Conservation (phyloP, 306 rosid genomes). For the Macrotyloma uniflorum region DNA sequence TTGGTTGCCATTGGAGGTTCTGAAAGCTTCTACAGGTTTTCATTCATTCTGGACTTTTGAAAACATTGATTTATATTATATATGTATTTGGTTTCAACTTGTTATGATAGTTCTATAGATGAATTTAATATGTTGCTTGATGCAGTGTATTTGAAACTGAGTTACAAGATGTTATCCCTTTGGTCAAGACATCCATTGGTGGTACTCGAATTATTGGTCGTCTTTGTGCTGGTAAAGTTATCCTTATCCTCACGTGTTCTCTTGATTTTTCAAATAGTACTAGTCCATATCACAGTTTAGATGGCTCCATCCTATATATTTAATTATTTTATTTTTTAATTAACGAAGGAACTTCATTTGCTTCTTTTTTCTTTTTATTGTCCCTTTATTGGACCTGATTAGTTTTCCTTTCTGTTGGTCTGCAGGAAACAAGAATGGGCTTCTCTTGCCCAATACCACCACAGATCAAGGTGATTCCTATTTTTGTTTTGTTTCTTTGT, state of each 20-base stretch:
- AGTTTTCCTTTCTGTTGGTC: constrained; percentile 7
- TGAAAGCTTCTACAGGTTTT: constrained; percentile 84
- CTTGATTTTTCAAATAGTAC: not conserved
- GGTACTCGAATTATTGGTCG: constrained; percentile 95
- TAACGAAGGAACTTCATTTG: not conserved
- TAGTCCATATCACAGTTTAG: not conserved
- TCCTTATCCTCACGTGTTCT: not conserved
- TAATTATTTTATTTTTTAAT: not conserved
- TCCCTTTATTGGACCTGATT: not conserved
- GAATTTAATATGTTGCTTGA: constrained; percentile 22
- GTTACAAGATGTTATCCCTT: constrained; percentile 78
- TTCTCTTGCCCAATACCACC: constrained; percentile 89
- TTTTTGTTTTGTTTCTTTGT: constrained; percentile 4
- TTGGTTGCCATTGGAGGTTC: constrained; percentile 99
- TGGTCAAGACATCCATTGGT: constrained; percentile 80
- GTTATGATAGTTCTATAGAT: not conserved
- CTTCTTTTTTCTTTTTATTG: not conserved
- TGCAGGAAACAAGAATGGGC: constrained; percentile 94
- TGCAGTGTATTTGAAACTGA: constrained; percentile 79
- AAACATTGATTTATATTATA: not conserved
- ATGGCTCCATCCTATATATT: not conserved
- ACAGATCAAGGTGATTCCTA: constrained; percentile 81
- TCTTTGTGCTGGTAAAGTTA: constrained; percentile 78
- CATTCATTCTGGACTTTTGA: not conserved
- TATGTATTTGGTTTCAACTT: constrained; percentile 17